Evolutionary conservation across 208 protist species (phyloP).

Genomic region (Acanthamoeba healyi): DNA sequence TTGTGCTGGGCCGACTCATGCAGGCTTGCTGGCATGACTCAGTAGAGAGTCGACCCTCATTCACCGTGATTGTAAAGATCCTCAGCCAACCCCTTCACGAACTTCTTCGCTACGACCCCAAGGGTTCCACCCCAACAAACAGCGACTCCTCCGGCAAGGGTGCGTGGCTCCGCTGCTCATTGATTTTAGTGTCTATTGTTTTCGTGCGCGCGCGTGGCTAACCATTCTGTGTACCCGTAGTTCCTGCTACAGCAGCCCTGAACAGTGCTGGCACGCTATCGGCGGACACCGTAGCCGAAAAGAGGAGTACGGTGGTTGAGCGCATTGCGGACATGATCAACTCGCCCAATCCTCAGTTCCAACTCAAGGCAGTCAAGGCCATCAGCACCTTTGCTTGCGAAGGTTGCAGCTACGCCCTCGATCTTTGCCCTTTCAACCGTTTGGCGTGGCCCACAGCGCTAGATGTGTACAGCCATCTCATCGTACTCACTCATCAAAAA

Average conservation of each 20-base stretch:
- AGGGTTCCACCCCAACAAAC: not conserved
- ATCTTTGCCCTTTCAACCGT: too few relatives aligned
- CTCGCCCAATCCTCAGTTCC: not conserved
- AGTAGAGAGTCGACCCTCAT: not conserved
- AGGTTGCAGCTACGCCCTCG: too few relatives aligned
- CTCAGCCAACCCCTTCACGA: conserved; percentile 10
- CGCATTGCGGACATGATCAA: conserved; percentile 43
- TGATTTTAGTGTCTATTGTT: too few relatives aligned
- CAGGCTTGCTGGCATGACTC: conserved; percentile 29
- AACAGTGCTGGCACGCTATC: too few relatives aligned
- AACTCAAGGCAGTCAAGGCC: conserved; percentile 32
- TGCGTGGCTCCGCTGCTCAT: too few relatives aligned
- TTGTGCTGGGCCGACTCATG: conserved; percentile 18
- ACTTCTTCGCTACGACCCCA: conserved; percentile 21
- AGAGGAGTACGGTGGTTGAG: not conserved
- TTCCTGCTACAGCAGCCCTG: too few relatives aligned
- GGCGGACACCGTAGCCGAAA: not conserved
- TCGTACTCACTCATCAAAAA: too few relatives aligned
- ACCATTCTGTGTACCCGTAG: too few relatives aligned
- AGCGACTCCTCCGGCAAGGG: not conserved
- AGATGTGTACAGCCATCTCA: too few relatives aligned
- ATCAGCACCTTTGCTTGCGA: conserved; percentile 28
- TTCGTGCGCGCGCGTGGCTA: too few relatives aligned
- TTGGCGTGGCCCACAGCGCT: too few relatives aligned
- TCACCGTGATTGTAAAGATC: conserved; percentile 17